Conservation (phyloP, 805 yeast species). For the Diddensiella caesifluorescens region DNA sequence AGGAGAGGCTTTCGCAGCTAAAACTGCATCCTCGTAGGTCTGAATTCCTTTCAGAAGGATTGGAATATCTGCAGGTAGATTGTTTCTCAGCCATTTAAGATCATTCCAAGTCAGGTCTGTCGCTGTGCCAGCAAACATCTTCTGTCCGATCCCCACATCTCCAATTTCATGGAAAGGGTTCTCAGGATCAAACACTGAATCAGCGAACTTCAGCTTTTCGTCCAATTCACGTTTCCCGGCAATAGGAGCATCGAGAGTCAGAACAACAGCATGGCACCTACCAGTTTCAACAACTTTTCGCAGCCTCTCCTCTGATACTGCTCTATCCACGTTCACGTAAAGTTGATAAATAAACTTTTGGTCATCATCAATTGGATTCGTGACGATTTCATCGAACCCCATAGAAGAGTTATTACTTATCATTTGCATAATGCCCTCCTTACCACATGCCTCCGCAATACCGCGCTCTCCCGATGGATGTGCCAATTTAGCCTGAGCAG, state of each 20-base stretch:
- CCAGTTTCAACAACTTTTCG: constrained; percentile 28
- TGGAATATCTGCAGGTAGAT: constrained; percentile 39
- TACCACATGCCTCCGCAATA: constrained; percentile 34
- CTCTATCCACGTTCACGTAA: constrained; percentile 29
- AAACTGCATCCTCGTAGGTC: constrained; percentile 57
- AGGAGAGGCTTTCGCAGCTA: constrained; percentile 50
- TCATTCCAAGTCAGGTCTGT: constrained; percentile 30
- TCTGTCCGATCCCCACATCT: constrained; percentile 29
- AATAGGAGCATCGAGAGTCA: constrained; percentile 53
- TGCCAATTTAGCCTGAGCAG: constrained; percentile 34
- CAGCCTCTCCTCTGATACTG: constrained; percentile 24
- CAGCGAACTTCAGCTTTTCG: constrained; percentile 25
- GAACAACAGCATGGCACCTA: constrained; percentile 42
- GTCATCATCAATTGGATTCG: constrained; percentile 22
- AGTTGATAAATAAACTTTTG: constrained; percentile 28
- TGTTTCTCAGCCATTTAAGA: constrained; percentile 25
- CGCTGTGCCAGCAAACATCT: constrained; percentile 29
- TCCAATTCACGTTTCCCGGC: constrained; percentile 52
- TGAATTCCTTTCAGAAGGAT: constrained; percentile 60
- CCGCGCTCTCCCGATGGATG: constrained; percentile 33
- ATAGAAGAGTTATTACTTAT: constrained; percentile 29
- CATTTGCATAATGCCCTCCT: constrained; percentile 44
- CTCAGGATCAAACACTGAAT: constrained; percentile 20
- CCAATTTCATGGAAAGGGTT: constrained; percentile 9
- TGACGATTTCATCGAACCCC: constrained; percentile 28